A percentile compares a stretch with the other conserved stretches of the same genome.
Conservation (phyloP, 352 stramenopile genomes). For the Phytopythium oedochilum region DNA sequence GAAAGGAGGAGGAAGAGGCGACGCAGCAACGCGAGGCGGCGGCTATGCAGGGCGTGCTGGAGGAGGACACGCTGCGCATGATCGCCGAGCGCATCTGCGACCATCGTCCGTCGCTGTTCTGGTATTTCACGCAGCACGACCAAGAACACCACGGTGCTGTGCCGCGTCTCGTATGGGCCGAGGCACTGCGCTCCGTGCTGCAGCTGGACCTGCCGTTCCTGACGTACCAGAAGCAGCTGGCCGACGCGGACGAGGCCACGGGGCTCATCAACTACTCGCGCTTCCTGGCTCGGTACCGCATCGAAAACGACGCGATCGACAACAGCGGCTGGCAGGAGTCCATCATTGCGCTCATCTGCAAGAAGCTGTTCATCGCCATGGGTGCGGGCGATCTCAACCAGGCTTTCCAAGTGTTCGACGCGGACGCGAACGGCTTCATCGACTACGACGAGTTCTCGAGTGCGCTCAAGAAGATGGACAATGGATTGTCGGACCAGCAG, state of each 20-base stretch:
- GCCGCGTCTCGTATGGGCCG: constrained; percentile 85
- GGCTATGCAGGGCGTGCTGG: constrained; percentile 74
- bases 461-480: constrained; percentile 90
- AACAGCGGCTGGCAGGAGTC: constrained; percentile 87
- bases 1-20: constrained; percentile 3
- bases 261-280: constrained; percentile 91
- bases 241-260: constrained; percentile 75
- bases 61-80: constrained; percentile 90
- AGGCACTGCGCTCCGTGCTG: constrained; percentile 89
- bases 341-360: constrained; percentile 90
- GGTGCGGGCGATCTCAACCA: constrained; percentile 85
- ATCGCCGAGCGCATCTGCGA: constrained; percentile 93
- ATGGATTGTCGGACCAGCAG: constrained; percentile 87
- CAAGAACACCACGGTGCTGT: constrained; percentile 86
- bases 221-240: constrained; percentile 86
- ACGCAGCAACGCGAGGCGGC: constrained; percentile 9
- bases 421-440: constrained; percentile 87
- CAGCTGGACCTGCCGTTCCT: constrained; percentile 90
- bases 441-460: constrained; percentile 93
- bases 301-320: constrained; percentile 87
- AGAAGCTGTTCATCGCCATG: constrained; percentile 90
- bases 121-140: constrained; percentile 93
- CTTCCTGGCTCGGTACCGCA: constrained; percentile 92
- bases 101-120: constrained; percentile 90
- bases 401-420: constrained; percentile 90